Evolutionary conservation across 257 asterid species (phyloP), one percentile per base, ranked within the genome.

Genomic region (Gentiana dahurica): DNA sequence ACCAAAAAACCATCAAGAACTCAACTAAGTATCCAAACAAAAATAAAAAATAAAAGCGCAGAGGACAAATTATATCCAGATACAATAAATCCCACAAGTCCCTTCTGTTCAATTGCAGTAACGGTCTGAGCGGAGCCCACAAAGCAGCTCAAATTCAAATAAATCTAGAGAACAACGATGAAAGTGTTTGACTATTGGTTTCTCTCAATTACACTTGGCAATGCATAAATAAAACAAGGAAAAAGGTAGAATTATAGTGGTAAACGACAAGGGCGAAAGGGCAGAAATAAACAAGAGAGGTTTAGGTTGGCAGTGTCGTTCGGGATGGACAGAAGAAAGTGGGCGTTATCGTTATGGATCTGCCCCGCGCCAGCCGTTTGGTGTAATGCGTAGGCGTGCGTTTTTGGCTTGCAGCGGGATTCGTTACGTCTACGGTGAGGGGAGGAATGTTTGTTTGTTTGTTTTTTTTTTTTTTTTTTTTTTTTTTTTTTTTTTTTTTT

Each of bases 1-100:
- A 64, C 52, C 51, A 50, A 67, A 65, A 61, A 72, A 57, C 65
- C 59, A 53, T 48, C 38, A 38, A 62, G 51, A 62, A 45, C 69
- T 77, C 74, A 71, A 54, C 59, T 53, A 57, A 53, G 58, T 51
- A 39, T 54, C 46, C 52, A 36, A 24, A 57, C 12, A 61, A 49
- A 61, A 49, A 24, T 32, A 6, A 51, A 60, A 57, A 33, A 24
- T 38, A 41, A 34, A 47, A 53, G n/a, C 49, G 4, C 32, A 3
- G 56, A 15, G 33, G 3, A 6, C n/a, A n/a, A 51, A 7, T 35
- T 54, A 37, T 39, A 52, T 36, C 53, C 33, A 58, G 53, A 35
- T 9, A 53, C 53, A 13, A 47, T 36, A 46, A 49, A 49, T 12
- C 56, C 13, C 54, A 24, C 48, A 33, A 53, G 36, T 34, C 34